Percentiles rank a stretch among this genome's conserved stretches.
These are phyloP conservation scores for Auricularia auricula-judae DNA, from an alignment of 768 basidiomycete genomes.

Conservation along the genomic window DNA sequence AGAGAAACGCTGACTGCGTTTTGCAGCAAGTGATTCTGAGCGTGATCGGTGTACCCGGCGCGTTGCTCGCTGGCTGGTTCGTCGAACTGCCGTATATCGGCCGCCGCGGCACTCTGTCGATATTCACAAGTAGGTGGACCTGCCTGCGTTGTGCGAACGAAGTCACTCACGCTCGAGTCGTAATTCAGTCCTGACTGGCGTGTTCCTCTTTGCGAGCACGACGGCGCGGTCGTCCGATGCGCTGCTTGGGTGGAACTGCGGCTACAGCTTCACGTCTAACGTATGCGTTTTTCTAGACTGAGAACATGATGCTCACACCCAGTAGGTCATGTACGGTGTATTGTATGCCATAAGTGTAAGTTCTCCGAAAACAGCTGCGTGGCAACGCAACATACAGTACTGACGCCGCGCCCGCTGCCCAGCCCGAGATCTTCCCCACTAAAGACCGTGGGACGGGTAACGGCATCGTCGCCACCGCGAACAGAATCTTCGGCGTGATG, in stretches of 20 bases:
- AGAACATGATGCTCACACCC: not conserved
- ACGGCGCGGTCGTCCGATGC: conserved; percentile 41
- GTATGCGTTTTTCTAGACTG: conserved; percentile 17
- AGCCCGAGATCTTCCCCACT: conserved; percentile 44
- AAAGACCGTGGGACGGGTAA: conserved; percentile 46
- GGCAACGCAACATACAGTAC: not conserved
- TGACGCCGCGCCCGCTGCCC: not conserved
- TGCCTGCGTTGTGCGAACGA: conserved; percentile 10
- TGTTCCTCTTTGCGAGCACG: conserved; percentile 47
- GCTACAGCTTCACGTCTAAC: conserved; percentile 45
- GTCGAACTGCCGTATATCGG: conserved; percentile 42
- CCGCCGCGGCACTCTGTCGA: conserved; percentile 40
- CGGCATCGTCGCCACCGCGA: conserved; percentile 39
- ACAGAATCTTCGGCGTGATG: conserved; percentile 51
- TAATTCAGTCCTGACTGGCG: conserved; percentile 35
- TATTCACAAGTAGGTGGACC: conserved; percentile 32
- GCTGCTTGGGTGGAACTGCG: conserved; percentile 49
- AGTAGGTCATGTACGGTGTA: conserved; percentile 11
- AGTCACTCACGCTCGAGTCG: not conserved
- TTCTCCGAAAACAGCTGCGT: too few species aligned
- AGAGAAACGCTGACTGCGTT: conserved; percentile 11
- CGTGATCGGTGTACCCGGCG: conserved; percentile 47
- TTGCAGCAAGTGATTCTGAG: conserved; percentile 43
- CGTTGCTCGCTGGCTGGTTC: conserved; percentile 41
- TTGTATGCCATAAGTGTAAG: conserved; percentile 23